phyloP scores from a whole-genome alignment of 495 filamentous ascomycete genomes.

The Xylaria acuta region DNA sequence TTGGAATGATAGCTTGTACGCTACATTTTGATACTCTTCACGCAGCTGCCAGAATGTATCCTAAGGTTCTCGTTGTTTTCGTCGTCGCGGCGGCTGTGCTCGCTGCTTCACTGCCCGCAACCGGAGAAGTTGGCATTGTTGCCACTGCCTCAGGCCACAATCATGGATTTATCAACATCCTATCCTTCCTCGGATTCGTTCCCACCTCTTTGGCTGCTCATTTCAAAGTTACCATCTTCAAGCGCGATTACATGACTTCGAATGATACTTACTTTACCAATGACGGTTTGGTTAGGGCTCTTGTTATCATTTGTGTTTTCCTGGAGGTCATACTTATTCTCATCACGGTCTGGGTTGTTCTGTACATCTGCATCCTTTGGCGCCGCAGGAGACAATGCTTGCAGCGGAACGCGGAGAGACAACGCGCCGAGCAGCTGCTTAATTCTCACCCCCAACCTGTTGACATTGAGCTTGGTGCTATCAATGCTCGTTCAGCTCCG shows the following conservation, averaged over 20 bases:
- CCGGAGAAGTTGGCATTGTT: background rate
- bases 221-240: background rate
- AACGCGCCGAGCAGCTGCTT: conserved; percentile 1
- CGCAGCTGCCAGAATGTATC: background rate
- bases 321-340: background rate
- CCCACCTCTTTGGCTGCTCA: background rate
- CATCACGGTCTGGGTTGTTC: background rate
- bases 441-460: conserved; percentile 2
- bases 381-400: background rate
- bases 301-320: background rate
- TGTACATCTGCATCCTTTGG: background rate
- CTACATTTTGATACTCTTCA: background rate
- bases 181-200: background rate
- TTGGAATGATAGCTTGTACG: background rate
- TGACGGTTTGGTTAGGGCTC: background rate
- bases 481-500: background rate
- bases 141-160: background rate
- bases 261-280: background rate
- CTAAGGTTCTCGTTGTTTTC: background rate
- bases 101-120: background rate
- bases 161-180: background rate
- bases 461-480: conserved; percentile 11
- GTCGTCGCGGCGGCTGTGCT: background rate
- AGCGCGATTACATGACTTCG: background rate
- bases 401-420: background rate